A percentile compares a stretch with the other conserved stretches of the same genome.
These are phyloP conservation scores for Entamoeba histolytica DNA, from an alignment of 208 protist genomes.

Conservation along the genomic window DNA sequence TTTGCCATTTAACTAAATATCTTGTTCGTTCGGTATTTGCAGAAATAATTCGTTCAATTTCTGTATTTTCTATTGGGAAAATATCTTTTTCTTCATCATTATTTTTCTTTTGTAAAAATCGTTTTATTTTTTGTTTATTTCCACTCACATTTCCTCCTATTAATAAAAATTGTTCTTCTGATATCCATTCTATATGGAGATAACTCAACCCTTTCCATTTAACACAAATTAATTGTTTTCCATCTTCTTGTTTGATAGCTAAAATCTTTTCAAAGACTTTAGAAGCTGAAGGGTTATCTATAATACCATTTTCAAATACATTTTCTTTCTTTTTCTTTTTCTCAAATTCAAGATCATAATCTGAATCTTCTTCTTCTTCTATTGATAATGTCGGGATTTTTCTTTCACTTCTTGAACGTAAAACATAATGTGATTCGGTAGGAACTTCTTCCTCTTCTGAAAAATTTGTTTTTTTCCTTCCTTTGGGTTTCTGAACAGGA, in stretches of 20 bases:
- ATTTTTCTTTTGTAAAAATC: not conserved
- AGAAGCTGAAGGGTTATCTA: not conserved
- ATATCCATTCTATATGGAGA: not conserved
- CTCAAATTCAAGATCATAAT: not conserved
- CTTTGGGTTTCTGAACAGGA: not conserved
- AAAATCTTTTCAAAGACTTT: not conserved
- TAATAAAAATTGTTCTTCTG: not conserved
- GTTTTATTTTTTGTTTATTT: not conserved
- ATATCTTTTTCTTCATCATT: not conserved
- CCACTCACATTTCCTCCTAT: not conserved
- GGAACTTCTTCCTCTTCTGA: not conserved
- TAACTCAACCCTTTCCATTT: not conserved
- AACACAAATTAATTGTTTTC: not conserved
- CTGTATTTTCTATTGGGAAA: not conserved
- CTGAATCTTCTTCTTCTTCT: not conserved
- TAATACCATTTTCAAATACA: not conserved
- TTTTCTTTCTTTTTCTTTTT: not conserved
- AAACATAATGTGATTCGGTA: not conserved
- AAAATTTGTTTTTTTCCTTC: not conserved
- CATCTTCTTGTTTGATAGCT: not conserved
- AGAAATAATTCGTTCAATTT: not conserved
- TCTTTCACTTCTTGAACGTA: not conserved
- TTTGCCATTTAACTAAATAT: not conserved
- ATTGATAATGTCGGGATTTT: not conserved
- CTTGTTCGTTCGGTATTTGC: not conserved